Conservation (phyloP, 2,329 filamentous ascomycete species). For the Aspergillus udagawae region DNA sequence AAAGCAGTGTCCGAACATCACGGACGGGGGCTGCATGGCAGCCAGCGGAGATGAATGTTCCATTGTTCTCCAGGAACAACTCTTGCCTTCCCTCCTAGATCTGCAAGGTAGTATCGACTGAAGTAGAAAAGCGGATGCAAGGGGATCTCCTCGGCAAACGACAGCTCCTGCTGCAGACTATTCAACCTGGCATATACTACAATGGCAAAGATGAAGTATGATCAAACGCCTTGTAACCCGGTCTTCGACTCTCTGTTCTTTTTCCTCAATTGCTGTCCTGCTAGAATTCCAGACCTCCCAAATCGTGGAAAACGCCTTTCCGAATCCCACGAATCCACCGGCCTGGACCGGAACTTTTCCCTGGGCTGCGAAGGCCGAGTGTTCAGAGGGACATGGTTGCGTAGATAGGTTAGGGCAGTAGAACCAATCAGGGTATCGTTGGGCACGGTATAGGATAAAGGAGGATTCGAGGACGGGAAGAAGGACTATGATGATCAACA, state of each 20-base stretch:
- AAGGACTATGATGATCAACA: slow-evolving; percentile 9
- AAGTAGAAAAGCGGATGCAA: background rate
- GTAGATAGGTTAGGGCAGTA: slow-evolving; percentile 1
- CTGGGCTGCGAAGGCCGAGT: slow-evolving; percentile 8
- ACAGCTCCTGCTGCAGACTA: background rate
- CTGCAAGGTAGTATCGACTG: background rate
- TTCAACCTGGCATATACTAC: background rate
- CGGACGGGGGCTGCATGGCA: slow-evolving; percentile 75
- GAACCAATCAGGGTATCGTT: slow-evolving; percentile 8
- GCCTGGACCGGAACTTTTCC: slow-evolving; percentile 16
- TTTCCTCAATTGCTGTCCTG: slow-evolving; percentile 5
- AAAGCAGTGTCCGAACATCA: slow-evolving; percentile 61
- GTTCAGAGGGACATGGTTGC: slow-evolving; percentile 29
- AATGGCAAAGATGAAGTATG: background rate
- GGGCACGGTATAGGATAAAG: slow-evolving; percentile 6
- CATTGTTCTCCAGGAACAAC: slow-evolving; percentile 51
- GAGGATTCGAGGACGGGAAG: slow-evolving; percentile 9
- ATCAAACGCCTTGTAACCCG: slow-evolving; percentile 6
- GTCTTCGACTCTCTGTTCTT: background rate
- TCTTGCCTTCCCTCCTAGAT: background rate
- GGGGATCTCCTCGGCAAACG: background rate
- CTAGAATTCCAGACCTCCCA: slow-evolving; percentile 7
- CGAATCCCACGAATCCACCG: slow-evolving; percentile 20
- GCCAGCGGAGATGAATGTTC: slow-evolving; percentile 91
- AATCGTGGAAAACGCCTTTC: slow-evolving; percentile 8